Conservation (phyloP, 495 filamentous ascomycete species). For the Pyrenula aspistea region DNA sequence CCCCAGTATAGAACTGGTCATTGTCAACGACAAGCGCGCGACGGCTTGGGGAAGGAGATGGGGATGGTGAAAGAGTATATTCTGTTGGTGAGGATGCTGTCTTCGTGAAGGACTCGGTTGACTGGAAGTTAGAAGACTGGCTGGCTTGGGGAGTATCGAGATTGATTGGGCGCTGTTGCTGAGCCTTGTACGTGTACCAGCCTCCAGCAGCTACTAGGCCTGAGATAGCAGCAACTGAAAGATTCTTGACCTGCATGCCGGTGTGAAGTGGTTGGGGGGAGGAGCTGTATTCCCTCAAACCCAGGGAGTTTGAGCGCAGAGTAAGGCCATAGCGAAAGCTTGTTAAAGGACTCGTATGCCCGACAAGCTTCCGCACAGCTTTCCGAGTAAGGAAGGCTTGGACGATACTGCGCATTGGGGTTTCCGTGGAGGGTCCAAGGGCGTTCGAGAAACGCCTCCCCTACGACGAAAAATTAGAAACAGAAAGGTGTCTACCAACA, state of each 20-base stretch:
- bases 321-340: slow-evolving; percentile 31
- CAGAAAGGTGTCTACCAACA: not conserved
- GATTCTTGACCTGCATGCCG: slow-evolving; percentile 54
- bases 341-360: slow-evolving; percentile 30
- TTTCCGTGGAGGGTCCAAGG: not conserved
- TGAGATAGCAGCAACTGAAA: slow-evolving; percentile 49
- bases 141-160: slow-evolving; percentile 11
- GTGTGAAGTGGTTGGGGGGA: slow-evolving; percentile 29
- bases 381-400: slow-evolving; percentile 52
- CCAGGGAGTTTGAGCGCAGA: slow-evolving; percentile 26
- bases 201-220: slow-evolving; percentile 52
- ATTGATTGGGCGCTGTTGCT: slow-evolving; percentile 10
- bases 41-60: slow-evolving; percentile 16
- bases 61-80: slow-evolving; percentile 4
- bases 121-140: slow-evolving; percentile 16
- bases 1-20: slow-evolving; percentile 72
- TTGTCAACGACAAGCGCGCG: slow-evolving; percentile 60
- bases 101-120: slow-evolving; percentile 1
- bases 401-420: slow-evolving; percentile 50
- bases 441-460: not conserved
- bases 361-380: slow-evolving; percentile 37
- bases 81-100: not conserved
- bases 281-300: slow-evolving; percentile 22
- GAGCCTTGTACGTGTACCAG: slow-evolving; percentile 48
- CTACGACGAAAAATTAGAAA: not conserved